Percentiles rank a stretch among this genome's conserved stretches.
These are phyloP conservation scores for Wickerhamiella cacticola DNA, from an alignment of 805 yeast species.

Conservation along the genomic window DNA sequence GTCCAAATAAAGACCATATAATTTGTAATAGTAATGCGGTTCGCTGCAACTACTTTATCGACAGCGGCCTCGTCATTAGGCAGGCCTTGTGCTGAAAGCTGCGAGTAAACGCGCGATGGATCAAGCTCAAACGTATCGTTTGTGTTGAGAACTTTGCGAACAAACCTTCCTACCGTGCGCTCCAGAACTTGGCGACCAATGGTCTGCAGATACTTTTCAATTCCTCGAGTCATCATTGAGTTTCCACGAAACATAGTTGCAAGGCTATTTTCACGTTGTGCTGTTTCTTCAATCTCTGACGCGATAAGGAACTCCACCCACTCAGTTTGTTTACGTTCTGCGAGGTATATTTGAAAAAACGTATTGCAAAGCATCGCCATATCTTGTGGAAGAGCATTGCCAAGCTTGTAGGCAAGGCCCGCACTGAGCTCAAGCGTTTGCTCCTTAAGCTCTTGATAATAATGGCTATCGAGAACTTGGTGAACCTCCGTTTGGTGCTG, in stretches of 20 bases:
- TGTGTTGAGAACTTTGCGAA: slow-evolving; percentile 39
- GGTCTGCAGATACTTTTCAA: slow-evolving; percentile 64
- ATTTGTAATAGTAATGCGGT: slow-evolving; percentile 37
- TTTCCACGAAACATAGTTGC: slow-evolving; percentile 68
- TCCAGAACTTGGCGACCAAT: slow-evolving; percentile 72
- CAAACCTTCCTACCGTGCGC: slow-evolving; percentile 57
- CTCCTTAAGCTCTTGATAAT: slow-evolving; percentile 50
- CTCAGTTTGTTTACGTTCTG: slow-evolving; percentile 50
- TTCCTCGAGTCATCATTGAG: slow-evolving; percentile 65
- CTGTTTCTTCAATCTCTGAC: slow-evolving; percentile 39
- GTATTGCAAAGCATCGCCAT: slow-evolving; percentile 25
- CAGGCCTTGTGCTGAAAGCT: slow-evolving; percentile 23
- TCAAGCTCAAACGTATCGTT: slow-evolving; percentile 66
- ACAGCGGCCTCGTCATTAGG: slow-evolving; percentile 30
- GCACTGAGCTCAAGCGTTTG: slow-evolving; percentile 39
- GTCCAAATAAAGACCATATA: slow-evolving; percentile 28
- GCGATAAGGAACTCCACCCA: slow-evolving; percentile 66
- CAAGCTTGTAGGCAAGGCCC: slow-evolving; percentile 36
- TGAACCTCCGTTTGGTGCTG: slow-evolving; percentile 21
- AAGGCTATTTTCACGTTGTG: slow-evolving; percentile 6
- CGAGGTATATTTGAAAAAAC: slow-evolving; percentile 62
- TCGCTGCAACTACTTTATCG: slow-evolving; percentile 35
- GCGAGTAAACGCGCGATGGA: slow-evolving; percentile 38
- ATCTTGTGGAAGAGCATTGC: slow-evolving; percentile 14
- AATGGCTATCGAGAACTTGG: slow-evolving; percentile 38